Percentiles rank a stretch among this genome's conserved stretches.
phyloP scores from a whole-genome alignment of 2,329 filamentous ascomycete species.

The Calonectria fujianensis region DNA sequence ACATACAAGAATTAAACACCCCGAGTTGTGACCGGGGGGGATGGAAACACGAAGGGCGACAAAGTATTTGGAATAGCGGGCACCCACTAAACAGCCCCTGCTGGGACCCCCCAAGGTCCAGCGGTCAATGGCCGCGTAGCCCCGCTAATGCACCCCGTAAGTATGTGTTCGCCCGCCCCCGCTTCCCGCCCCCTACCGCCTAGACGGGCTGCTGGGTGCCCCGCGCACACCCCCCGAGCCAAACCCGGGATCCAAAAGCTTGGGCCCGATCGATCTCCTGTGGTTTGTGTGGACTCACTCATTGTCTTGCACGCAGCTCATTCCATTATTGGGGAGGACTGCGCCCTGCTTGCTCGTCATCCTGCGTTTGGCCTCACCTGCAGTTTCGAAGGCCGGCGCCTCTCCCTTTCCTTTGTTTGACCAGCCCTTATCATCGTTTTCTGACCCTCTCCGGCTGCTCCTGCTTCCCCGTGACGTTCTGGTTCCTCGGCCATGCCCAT shows the following conservation, averaged over 20 bases:
- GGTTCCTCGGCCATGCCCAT: slow-evolving; percentile 10
- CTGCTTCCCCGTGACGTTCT: background rate
- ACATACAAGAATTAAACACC: background rate
- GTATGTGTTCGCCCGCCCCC: slow-evolving; percentile 15
- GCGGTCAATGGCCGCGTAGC: background rate
- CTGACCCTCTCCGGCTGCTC: background rate
- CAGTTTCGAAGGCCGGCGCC: background rate
- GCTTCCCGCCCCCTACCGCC: slow-evolving; percentile 2
- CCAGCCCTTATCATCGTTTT: slow-evolving; percentile 8
- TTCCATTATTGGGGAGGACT: slow-evolving; percentile 1
- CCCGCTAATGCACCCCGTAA: slow-evolving; percentile 25
- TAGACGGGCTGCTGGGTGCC: background rate
- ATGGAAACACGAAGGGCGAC: background rate
- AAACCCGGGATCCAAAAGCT: slow-evolving; percentile 9
- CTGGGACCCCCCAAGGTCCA: background rate
- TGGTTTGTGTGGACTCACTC: background rate
- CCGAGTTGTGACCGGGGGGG: slow-evolving; percentile 7
- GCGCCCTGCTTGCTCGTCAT: background rate
- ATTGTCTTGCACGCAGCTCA: slow-evolving; percentile 2
- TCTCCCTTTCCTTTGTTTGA: slow-evolving; percentile 21
- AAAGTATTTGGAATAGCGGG: slow-evolving; percentile 19
- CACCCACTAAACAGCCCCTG: background rate
- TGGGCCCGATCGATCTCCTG: slow-evolving; percentile 18
- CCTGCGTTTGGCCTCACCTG: background rate
- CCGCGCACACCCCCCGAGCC: background rate